Evolutionary conservation across 768 basidiomycete species (phyloP).

Genomic region (Obba rivulosa): DNA sequence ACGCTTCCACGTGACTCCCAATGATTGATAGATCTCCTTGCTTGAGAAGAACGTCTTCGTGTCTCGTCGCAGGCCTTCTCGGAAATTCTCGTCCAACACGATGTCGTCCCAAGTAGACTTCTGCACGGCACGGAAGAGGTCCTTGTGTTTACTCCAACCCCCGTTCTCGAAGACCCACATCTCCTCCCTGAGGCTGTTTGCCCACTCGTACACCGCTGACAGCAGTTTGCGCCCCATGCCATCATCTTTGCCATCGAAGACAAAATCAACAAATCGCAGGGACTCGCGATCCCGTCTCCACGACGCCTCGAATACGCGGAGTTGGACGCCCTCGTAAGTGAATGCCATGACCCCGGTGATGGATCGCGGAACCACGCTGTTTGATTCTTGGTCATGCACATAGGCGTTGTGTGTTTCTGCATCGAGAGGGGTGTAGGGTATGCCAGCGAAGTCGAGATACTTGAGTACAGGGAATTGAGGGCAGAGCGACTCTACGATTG

Average conservation of each 20-base stretch:
- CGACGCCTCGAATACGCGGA: constrained; percentile 9
- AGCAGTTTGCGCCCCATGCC: constrained; percentile 7
- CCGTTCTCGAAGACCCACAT: constrained; percentile 34
- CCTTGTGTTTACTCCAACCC: constrained; percentile 26
- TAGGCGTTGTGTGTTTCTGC: constrained; percentile 3
- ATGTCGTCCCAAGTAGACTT: constrained; percentile 29
- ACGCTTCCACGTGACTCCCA: constrained; percentile 34
- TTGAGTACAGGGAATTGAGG: not conserved
- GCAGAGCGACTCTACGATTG: not conserved
- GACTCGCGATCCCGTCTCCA: not conserved
- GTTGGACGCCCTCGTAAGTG: constrained; percentile 3
- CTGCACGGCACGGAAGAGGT: constrained; percentile 21
- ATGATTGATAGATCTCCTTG: constrained; percentile 31
- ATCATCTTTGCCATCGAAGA: constrained; percentile 9
- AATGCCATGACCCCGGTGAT: constrained; percentile 4
- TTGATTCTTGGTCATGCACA: not conserved
- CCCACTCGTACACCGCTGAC: constrained; percentile 11
- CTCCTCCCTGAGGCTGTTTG: constrained; percentile 18
- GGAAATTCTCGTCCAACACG: constrained; percentile 29
- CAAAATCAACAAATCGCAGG: constrained; percentile 5
- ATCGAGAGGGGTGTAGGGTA: not conserved
- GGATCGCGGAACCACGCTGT: not conserved
- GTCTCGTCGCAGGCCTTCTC: constrained; percentile 29
- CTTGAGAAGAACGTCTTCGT: constrained; percentile 34
- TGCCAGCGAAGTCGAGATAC: not conserved